phyloP scores from a whole-genome alignment of 768 basidiomycete species.

The Rickenella mellea region DNA sequence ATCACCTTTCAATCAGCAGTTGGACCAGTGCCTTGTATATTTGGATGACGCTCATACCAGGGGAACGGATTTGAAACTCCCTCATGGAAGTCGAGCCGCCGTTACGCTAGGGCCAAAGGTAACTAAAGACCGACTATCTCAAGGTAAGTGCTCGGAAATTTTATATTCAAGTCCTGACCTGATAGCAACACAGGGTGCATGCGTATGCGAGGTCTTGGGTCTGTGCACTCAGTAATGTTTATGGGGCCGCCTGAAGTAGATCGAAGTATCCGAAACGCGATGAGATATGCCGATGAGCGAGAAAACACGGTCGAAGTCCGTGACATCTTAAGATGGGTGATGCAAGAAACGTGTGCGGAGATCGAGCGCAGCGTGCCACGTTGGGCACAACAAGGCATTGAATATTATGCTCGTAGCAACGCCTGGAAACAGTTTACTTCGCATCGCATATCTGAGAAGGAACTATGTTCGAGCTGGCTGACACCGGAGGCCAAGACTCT shows the following conservation, averaged over 20 bases:
- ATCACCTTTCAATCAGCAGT: conserved; percentile 26
- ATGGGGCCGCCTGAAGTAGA: conserved; percentile 35
- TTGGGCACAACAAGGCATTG: conserved; percentile 32
- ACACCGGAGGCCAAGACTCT: conserved; percentile 14
- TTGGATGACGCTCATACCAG: conserved; percentile 45
- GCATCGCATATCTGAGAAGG: conserved; percentile 3
- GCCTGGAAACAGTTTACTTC: conserved; percentile 12
- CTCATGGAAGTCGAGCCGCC: conserved; percentile 28
- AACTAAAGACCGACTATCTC: conserved; percentile 41
- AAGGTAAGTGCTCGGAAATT: conserved; percentile 36
- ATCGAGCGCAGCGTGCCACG: conserved; percentile 29
- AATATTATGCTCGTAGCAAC: conserved; percentile 19
- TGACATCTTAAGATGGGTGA: conserved; percentile 36
- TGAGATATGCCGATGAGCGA: conserved; percentile 10
- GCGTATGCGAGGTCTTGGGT: conserved; percentile 42
- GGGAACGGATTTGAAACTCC: conserved; percentile 46
- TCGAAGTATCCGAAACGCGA: conserved; percentile 21
- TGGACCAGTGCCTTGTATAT: conserved; percentile 34
- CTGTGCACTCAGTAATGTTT: conserved; percentile 36
- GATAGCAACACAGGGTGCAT: conserved; percentile 32
- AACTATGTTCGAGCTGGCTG: conserved; percentile 11
- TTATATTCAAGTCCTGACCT: too few relatives aligned
- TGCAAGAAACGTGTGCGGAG: conserved; percentile 32
- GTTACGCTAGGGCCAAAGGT: conserved; percentile 42
- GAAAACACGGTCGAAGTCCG: conserved; percentile 5